phyloP scores from a whole-genome alignment of 2,329 filamentous ascomycete species.

The Fusarium albosuccineum region DNA sequence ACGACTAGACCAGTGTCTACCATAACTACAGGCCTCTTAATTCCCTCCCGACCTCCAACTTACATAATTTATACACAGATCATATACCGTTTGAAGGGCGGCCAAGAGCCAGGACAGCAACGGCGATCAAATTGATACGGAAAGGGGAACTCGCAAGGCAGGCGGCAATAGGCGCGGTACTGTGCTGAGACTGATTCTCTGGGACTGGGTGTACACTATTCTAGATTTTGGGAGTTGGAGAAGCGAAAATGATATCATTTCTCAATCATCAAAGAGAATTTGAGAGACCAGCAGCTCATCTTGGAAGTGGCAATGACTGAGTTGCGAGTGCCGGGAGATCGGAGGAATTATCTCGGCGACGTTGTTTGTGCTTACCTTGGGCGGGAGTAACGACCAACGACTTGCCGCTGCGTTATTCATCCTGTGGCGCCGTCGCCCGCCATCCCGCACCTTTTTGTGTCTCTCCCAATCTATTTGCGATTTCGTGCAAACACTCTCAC shows the following conservation, averaged over 20 bases:
- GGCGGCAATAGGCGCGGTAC: background rate
- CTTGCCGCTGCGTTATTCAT: too few species aligned
- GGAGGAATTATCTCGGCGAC: too few species aligned
- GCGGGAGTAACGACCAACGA: too few species aligned
- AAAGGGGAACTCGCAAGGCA: slow-evolving; percentile 13
- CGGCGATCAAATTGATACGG: background rate
- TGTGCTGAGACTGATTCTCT: background rate
- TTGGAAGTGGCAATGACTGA: too few species aligned
- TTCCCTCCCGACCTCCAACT: too few species aligned
- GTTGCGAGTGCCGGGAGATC: too few species aligned
- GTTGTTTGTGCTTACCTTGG: too few species aligned
- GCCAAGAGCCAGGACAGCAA: background rate
- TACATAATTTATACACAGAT: background rate
- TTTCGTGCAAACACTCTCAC: too few species aligned
- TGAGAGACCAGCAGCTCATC: background rate
- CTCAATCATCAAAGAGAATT: background rate
- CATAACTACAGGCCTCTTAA: too few species aligned
- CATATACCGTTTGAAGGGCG: background rate
- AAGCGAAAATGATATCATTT: background rate
- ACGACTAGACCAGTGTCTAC: too few species aligned
- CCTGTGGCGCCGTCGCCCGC: background rate
- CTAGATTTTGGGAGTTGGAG: background rate
- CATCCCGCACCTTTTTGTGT: background rate
- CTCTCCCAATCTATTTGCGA: too few species aligned
- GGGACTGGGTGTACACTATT: background rate